Evolutionary conservation across 2,329 filamentous ascomycete genomes (phyloP).

Genomic region (Penicillium sp.): DNA sequence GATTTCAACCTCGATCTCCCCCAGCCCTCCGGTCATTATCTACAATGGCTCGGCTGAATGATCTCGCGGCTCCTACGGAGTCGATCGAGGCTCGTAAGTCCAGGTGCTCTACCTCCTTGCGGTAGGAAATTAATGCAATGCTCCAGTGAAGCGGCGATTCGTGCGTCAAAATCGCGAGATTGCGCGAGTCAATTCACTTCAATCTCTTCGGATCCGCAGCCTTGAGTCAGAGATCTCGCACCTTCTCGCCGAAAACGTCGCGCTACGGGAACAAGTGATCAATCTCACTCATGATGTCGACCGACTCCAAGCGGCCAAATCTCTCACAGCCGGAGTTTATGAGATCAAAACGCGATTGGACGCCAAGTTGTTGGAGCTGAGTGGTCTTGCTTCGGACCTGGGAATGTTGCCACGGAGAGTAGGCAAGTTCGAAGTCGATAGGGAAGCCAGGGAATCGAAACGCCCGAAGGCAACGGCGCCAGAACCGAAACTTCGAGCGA

Average conservation of each 20-base stretch:
- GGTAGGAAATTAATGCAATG: constrained; percentile 7
- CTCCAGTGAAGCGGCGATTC: constrained; percentile 57
- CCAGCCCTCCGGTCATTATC: constrained; percentile 3
- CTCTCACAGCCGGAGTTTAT: constrained; percentile 45
- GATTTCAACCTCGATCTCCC: background rate
- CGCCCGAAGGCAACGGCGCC: constrained; percentile 10
- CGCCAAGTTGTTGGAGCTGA: constrained; percentile 52
- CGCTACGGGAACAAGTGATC: constrained; percentile 54
- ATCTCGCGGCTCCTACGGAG: constrained; percentile 41
- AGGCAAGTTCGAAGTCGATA: constrained; percentile 17
- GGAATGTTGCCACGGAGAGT: constrained; percentile 39
- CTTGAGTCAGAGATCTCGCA: constrained; percentile 58
- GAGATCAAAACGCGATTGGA: constrained; percentile 52
- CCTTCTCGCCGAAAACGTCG: constrained; percentile 55
- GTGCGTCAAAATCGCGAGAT: constrained; percentile 62
- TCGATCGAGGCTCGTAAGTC: constrained; percentile 46
- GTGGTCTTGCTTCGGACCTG: constrained; percentile 50
- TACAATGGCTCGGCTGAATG: constrained; percentile 48
- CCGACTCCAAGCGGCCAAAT: constrained; percentile 41
- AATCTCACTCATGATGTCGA: constrained; percentile 52
- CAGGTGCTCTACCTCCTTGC: background rate
- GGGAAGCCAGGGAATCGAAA: constrained; percentile 7
- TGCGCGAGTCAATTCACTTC: constrained; percentile 57
- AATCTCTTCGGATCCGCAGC: constrained; percentile 58
- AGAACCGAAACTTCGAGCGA: constrained; percentile 13